Base-by-base conservation (phyloP, 2,329 filamentous ascomycete genomes). In the Septoria petroselini region DNA sequence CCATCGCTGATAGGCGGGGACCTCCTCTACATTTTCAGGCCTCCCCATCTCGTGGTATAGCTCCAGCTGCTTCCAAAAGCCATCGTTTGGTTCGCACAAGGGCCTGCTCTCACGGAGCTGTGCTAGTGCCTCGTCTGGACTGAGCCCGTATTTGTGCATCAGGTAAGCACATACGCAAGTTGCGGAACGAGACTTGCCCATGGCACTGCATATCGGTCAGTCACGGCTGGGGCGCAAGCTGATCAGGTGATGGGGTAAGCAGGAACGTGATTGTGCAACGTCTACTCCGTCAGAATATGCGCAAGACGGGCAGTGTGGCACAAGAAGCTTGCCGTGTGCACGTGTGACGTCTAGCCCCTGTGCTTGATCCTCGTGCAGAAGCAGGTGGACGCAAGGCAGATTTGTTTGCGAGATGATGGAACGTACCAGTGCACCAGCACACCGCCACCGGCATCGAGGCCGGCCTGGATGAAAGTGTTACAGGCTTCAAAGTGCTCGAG, bases 141-240 rank as follows among this genome's bases (percentile, higher is more conserved):
- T 74, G 59, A 79, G 71, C 59, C 69, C 66, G 62, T 74, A 68
- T 51, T 70, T 69, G 57, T 78, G 76, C 68, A 97, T 85, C 42
- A 97, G 76, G 70, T 91, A 97, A 54, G 93, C 91, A 50, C 94
- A 79, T 47, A 88, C 79, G 58, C 88, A 81, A 25, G 89, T 85
- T 58, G 91, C 87, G 40, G 91, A 97, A 52, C 93, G 87, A 27
- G 91, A 96, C 72, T 94, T 95, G 45, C 93, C 93, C 83, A 95
- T 95, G 17, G 90, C 91, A 77, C 93, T 65, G 50, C 40, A 52
- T 48, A n/a, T 44, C 53, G 47, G 52, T 41, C 23, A 29, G 41
- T 46, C 33, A 46, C 5, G 5, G 23, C 5, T 27, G 23, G 5
- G 5, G 23, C 23, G 5, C 9, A 9, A 9, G 23, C 9, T 27